Conservation (phyloP, 2,329 filamentous ascomycete species). For the Penicillium oxalicum region DNA sequence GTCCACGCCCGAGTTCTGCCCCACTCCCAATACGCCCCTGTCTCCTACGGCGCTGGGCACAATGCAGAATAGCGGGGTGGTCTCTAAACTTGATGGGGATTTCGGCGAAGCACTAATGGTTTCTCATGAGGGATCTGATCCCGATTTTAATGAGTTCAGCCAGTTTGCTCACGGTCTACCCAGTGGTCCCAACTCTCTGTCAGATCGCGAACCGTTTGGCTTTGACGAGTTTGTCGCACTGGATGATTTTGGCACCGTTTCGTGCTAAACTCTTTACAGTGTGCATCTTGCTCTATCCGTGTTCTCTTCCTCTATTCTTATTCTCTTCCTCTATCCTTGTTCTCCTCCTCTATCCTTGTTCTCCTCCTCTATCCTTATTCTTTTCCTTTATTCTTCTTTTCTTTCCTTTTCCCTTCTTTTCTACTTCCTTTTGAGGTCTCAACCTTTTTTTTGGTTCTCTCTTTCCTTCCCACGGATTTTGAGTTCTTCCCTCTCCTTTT, state of each 20-base stretch:
- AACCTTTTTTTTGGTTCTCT: too few species aligned
- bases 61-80: background rate
- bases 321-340: slow-evolving; percentile 8
- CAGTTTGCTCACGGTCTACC: slow-evolving; percentile 27
- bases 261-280: slow-evolving; percentile 13
- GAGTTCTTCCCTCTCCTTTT: background rate
- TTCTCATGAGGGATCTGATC: slow-evolving; percentile 24
- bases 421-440: too few species aligned
- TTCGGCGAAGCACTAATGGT: slow-evolving; percentile 21
- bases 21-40: slow-evolving; percentile 26
- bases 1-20: slow-evolving; percentile 30
- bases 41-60: slow-evolving; percentile 21
- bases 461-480: too few species aligned
- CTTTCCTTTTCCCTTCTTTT: too few species aligned
- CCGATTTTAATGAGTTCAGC: slow-evolving; percentile 30
- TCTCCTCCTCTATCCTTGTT: background rate
- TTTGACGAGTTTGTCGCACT: slow-evolving; percentile 31
- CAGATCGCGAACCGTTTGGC: slow-evolving; percentile 23
- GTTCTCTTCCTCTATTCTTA: slow-evolving; percentile 15
- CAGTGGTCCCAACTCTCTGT: slow-evolving; percentile 17
- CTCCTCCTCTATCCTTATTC: too few species aligned
- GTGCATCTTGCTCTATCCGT: too few species aligned
- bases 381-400: slow-evolving; percentile 13
- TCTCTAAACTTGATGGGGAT: slow-evolving; percentile 16
- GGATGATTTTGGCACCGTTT: slow-evolving; percentile 28